These are phyloP conservation scores for Sporothrix humicola DNA, from an alignment of 2,329 filamentous ascomycete genomes.

Conservation along the genomic window DNA sequence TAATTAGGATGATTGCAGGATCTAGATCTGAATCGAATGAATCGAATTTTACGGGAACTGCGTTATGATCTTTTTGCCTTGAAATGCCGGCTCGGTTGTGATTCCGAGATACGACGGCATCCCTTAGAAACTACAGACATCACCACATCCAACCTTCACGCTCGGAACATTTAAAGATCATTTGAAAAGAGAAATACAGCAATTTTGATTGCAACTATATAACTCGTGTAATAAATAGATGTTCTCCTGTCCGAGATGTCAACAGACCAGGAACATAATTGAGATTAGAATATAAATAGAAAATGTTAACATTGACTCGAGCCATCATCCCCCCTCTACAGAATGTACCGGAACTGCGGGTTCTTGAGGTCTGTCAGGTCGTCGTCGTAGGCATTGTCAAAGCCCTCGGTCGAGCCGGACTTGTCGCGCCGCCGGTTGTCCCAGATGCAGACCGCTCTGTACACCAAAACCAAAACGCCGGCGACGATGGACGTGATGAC, in stretches of 20 bases:
- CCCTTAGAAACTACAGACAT: no score
- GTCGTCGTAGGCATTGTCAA: constrained; percentile 59
- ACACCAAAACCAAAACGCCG: constrained; percentile 47
- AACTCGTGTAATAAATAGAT: not conserved
- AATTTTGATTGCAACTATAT: not conserved
- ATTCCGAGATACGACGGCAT: no score
- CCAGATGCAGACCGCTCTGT: constrained; percentile 52
- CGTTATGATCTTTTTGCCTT: no score
- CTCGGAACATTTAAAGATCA: no score
- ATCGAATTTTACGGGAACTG: no score
- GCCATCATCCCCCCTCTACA: not conserved
- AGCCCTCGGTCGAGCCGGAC: constrained; percentile 53
- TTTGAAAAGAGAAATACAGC: not conserved
- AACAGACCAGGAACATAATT: not conserved
- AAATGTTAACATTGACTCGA: not conserved
- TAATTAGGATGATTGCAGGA: not conserved
- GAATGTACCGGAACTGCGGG: constrained; percentile 42
- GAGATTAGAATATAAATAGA: not conserved
- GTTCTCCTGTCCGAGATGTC: not conserved
- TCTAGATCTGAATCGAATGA: no score
- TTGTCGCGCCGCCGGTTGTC: constrained; percentile 52
- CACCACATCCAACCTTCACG: no score
- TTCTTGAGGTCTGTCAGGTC: constrained; percentile 54
- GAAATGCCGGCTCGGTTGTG: not conserved
- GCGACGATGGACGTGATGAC: constrained; percentile 44